These are phyloP conservation scores for Suillus brevipes DNA, from an alignment of 768 basidiomycete genomes.

Conservation along the genomic window DNA sequence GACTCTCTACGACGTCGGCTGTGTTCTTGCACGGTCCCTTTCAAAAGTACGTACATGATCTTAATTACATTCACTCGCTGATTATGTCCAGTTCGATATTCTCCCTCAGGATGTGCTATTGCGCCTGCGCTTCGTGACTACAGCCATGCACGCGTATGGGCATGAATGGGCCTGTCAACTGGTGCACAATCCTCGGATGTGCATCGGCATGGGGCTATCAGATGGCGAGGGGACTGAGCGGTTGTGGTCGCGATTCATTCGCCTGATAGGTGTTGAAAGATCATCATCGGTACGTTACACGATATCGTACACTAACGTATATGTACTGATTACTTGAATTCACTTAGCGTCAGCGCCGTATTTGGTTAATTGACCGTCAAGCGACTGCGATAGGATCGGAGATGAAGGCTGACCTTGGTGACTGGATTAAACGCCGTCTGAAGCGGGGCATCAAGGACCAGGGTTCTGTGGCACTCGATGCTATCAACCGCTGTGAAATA, in stretches of 20 bases:
- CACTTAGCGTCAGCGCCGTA: constrained; percentile 23
- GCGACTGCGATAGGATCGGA: constrained; percentile 27
- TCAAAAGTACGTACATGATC: too few species aligned
- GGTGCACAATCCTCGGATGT: too few species aligned
- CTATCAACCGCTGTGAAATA: not conserved
- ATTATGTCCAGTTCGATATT: too few species aligned
- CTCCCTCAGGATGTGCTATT: too few species aligned
- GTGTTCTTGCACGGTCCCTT: constrained; percentile 8
- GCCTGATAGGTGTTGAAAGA: constrained; percentile 36
- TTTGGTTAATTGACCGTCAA: constrained; percentile 39
- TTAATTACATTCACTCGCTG: too few species aligned
- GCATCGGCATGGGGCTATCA: too few species aligned
- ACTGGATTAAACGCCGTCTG: constrained; percentile 31
- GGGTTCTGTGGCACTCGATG: not conserved
- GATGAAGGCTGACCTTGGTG: constrained; percentile 30
- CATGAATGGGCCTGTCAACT: too few species aligned
- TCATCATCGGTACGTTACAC: constrained; percentile 32
- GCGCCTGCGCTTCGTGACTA: too few species aligned
- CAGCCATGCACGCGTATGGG: too few species aligned
- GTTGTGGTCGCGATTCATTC: constrained; percentile 36
- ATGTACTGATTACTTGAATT: not conserved
- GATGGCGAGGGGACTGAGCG: constrained; percentile 15
- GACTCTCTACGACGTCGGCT: constrained; percentile 23
- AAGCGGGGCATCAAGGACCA: constrained; percentile 20
- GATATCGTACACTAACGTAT: too few species aligned